These are phyloP conservation scores for Pleurotus djamor DNA, from an alignment of 768 basidiomycete species.

Conservation along the genomic window DNA sequence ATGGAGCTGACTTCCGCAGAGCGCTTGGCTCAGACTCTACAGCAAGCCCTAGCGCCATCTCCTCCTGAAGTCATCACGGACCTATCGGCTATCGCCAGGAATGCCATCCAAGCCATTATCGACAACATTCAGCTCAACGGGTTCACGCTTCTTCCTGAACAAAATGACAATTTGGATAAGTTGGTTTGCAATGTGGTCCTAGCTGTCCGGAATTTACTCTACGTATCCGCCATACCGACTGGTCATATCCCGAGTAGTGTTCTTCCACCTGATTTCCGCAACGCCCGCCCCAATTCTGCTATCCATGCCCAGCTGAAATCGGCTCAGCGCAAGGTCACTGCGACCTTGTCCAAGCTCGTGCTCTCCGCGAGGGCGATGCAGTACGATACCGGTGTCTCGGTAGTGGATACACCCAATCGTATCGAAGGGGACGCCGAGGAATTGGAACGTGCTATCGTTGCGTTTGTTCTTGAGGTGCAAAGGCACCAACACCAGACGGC, in stretches of 20 bases:
- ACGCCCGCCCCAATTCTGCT: constrained; percentile 37
- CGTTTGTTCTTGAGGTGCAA: constrained; percentile 73
- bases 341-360: constrained; percentile 86
- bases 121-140: constrained; percentile 52
- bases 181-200: constrained; percentile 62
- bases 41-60: constrained; percentile 55
- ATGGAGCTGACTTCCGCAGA: constrained; percentile 65
- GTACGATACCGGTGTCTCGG: constrained; percentile 67
- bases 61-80: constrained; percentile 60
- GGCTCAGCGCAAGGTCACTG: constrained; percentile 82
- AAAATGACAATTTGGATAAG: constrained; percentile 57
- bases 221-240: constrained; percentile 56
- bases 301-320: constrained; percentile 69
- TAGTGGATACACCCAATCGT: constrained; percentile 62
- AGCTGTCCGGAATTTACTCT: constrained; percentile 79
- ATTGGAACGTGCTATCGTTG: constrained; percentile 65
- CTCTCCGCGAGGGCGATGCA: constrained; percentile 89
- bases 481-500: constrained; percentile 39
- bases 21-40: constrained; percentile 63
- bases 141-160: constrained; percentile 45
- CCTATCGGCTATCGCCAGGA: constrained; percentile 54
- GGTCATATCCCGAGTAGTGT: constrained; percentile 59
- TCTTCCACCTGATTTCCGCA: constrained; percentile 47
- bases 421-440: constrained; percentile 78
- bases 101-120: constrained; percentile 61